phyloP scores from a whole-genome alignment of 164 flowering plant species.

The Vitis amurensis region DNA sequence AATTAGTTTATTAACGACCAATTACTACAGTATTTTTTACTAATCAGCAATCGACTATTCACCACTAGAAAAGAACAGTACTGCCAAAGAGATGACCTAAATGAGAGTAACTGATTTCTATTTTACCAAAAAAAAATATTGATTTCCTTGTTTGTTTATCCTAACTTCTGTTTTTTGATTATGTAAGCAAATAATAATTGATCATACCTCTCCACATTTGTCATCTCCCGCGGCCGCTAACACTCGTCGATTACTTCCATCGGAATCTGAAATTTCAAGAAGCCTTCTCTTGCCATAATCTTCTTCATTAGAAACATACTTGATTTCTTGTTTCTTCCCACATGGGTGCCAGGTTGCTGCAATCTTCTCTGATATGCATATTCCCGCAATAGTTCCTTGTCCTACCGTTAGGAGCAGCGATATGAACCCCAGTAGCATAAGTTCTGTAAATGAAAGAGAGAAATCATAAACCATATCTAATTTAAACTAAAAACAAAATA shows the following conservation, averaged over 20 bases:
- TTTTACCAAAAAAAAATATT: too few species aligned
- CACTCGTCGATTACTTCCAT: conserved; percentile 29
- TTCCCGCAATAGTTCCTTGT: conserved; percentile 28
- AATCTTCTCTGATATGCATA: conserved; percentile 36
- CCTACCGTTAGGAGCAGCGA: conserved; percentile 51
- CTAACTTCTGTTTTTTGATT: too few species aligned
- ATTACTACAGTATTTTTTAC: too few species aligned
- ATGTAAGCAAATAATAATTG: too few species aligned
- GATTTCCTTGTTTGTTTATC: too few species aligned
- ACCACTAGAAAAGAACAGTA: too few species aligned
- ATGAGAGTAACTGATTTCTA: too few species aligned
- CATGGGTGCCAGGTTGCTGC: conserved; percentile 55
- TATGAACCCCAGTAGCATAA: conserved; percentile 49
- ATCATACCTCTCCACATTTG: conserved; percentile 40
- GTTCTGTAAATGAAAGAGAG: conserved; percentile 31
- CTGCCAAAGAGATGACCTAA: too few species aligned
- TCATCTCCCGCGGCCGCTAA: conserved; percentile 33
- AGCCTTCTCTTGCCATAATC: conserved; percentile 6
- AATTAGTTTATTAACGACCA: too few species aligned
- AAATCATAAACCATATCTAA: neutral
- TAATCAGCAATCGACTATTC: too few species aligned
- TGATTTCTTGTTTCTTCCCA: conserved; percentile 12
- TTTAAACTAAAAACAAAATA: neutral
- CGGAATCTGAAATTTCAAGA: neutral
- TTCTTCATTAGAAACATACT: neutral